Evolutionary conservation across 177 flowering plant species (phyloP), one percentile per base, ranked within the genome.

Genomic region (Vitis hybrid): DNA sequence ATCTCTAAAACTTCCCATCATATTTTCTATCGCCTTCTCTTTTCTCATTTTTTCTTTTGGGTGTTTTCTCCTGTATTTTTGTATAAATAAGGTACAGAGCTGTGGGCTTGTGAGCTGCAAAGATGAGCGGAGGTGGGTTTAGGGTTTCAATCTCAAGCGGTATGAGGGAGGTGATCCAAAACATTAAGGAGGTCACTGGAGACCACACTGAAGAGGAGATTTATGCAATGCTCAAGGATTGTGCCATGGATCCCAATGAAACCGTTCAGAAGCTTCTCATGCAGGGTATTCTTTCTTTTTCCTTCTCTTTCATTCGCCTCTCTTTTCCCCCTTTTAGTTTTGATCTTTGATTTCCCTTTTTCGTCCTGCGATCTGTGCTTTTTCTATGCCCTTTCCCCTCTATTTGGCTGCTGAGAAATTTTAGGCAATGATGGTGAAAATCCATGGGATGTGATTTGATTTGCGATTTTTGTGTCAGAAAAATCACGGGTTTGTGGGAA

Each of bases 141-240:
- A 87, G 85, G 87, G 90, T 79, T 82, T 75, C 87, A 71, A 85
- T 92, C 65, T 90, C 95, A 6, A 74, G 35, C 76, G 84, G 64
- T 62, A 74, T 83, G n/a, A 71, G 78, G 76, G 86, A 86, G 87
- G 84, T 55, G 82, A 83, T 83, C 82, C 78, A 78, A 62, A 58
- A 74, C 70, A 72, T 83, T 18, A 80, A 76, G 65, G 83, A 78
- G 83, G 74, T 76, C 80, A 62, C 82, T 12, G 77, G 77, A 1
- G 68, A 70, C 49, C 74, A 83, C 72, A 73, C 70, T 65, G 86
- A 83, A 0, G 86, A 83, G 11, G 83, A 83, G 66, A 80, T 83
- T 61, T 72, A 76, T 51, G 80, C 82, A 76, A 77, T 82, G 81
- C 83, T 82, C 58, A 76, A 70, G 59, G 85, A 82, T 19, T 82